Evolutionary conservation across 176 grass and related monocot species (phyloP), one percentile per base, ranked within the genome.

Genomic region (Alopecurus myosuroides): DNA sequence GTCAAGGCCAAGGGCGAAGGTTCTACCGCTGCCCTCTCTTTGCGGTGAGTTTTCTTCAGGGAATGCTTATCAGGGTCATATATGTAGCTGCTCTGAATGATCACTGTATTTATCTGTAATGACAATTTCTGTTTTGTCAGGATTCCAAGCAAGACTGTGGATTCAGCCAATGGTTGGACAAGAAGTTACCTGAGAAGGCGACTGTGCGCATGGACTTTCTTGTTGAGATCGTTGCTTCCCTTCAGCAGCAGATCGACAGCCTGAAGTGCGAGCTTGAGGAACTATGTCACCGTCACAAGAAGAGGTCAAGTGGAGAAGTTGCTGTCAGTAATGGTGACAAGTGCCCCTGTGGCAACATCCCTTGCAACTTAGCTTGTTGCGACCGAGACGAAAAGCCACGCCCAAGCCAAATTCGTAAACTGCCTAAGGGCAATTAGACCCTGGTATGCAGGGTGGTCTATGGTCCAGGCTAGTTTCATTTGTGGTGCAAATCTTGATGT

Each of bases 1-100:
- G 30, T 37, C 49, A 56, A 35, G 49, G 9, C 31, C 74, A 34
- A 4, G 50, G 20, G 18, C 6, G 31, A 77, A 52, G 49, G 49
- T 37, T 56, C 20, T 77, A 77, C 50, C 31, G 74, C 31, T 77
- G 49, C 22, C 77, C 60, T 80, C 26, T 80, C 28, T 66, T 80
- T 7, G 5, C 0, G 41, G 60, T 66, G 30, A 15, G 29, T 22
- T 65, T 9, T 0, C 3, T 22, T 14, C 3, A 1, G 19, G 29
- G 35, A 25, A 9, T 37, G 50, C 39, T n/a, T 26, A 39, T 17
- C 68, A 4, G 39, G 11, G 39, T 71, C 1, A 11, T 28, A 46
- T 72, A 28, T 26, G 7, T 14, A 73, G 19, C 25, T 39, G 11
- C 7, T 56, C 50, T 25, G 33, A 77, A 77, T n/a, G n/a, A 25